These are phyloP conservation scores for Micractinium conductrix DNA, from an alignment of 139 green algal species.

Conservation along the genomic window DNA sequence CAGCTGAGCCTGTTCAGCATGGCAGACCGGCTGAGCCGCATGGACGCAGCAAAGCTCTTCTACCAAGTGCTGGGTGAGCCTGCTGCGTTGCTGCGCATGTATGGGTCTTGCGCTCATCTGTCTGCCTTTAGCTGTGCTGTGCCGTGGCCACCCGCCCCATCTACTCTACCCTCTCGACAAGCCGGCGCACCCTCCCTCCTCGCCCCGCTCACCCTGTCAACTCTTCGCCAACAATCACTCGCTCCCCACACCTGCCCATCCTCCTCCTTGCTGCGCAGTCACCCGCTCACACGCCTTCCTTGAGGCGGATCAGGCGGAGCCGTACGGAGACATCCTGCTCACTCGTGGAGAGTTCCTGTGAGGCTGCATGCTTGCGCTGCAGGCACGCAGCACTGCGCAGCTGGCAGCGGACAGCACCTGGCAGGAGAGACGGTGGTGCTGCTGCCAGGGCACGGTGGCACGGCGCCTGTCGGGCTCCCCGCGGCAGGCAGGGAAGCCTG, in stretches of 20 bases:
- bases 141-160: not conserved
- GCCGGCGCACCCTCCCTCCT: no score
- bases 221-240: no score
- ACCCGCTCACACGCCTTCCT: conserved; percentile 30
- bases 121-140: not conserved
- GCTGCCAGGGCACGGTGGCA: no score
- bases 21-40: conserved; percentile 23
- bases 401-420: no score
- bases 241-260: not conserved
- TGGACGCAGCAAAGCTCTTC: conserved; percentile 47
- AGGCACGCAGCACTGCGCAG: no score
- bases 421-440: no score
- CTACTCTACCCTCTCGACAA: no score
- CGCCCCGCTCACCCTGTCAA: not conserved
- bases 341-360: conserved; percentile 16
- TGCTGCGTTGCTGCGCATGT: not conserved
- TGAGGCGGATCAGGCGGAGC: conserved; percentile 6
- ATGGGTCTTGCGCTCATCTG: not conserved
- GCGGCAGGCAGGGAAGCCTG: no score
- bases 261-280: conserved; percentile 25
- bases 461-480: no score
- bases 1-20: conserved; percentile 27
- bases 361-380: no score
- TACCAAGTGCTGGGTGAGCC: conserved; percentile 40
- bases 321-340: conserved; percentile 31